Evolutionary conservation across 129 eudicot species (phyloP).

Genomic region (Lactuca saligna): DNA sequence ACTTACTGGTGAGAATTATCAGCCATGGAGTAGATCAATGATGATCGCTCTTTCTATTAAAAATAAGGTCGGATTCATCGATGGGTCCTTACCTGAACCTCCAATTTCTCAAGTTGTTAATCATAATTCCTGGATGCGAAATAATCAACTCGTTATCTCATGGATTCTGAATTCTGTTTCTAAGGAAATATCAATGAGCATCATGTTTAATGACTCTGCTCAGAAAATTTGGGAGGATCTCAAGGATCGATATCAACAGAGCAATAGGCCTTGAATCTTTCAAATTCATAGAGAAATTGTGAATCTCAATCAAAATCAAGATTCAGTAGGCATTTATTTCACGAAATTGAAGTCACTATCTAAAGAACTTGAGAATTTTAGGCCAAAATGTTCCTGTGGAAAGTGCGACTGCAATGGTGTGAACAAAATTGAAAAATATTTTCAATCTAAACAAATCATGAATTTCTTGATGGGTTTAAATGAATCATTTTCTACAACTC

Average conservation of each 20-base stretch:
- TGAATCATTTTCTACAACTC: background rate
- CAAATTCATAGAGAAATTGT: too few relatives aligned
- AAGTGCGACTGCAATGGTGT: background rate
- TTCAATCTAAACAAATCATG: background rate
- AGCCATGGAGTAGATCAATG: background rate
- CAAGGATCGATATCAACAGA: too few relatives aligned
- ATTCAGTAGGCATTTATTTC: too few relatives aligned
- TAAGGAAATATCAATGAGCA: background rate
- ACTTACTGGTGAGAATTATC: too few relatives aligned
- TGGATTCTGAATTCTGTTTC: background rate
- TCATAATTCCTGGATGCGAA: background rate
- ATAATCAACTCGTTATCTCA: background rate
- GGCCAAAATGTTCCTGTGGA: background rate
- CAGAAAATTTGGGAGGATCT: too few relatives aligned
- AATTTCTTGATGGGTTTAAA: background rate
- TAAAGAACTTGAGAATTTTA: background rate
- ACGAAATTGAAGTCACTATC: background rate
- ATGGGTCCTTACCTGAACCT: background rate
- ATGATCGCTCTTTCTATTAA: background rate
- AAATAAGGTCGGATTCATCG: background rate
- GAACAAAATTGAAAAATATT: background rate
- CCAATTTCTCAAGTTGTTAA: background rate
- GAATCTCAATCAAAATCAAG: too few relatives aligned
- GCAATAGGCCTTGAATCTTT: too few relatives aligned
- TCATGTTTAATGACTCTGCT: too few relatives aligned